phyloP scores from a whole-genome alignment of 1,284 basidiomycete genomes.

The Trametes hirsuta region DNA sequence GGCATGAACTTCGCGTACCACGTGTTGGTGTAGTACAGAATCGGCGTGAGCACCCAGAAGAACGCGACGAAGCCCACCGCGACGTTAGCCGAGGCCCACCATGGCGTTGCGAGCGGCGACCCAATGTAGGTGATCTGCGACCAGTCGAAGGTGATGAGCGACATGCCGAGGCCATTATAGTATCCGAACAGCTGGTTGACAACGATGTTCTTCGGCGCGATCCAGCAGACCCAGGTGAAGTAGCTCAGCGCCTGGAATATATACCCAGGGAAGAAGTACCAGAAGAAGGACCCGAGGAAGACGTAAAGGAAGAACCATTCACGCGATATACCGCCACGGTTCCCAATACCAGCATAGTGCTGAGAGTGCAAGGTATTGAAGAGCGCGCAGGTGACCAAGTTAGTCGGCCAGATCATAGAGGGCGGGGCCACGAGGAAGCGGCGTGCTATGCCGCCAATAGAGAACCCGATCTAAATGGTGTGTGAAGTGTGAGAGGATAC shows the following conservation, averaged over 20 bases:
- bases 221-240: constrained; percentile 69
- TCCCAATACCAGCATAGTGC: constrained; percentile 64
- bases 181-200: constrained; percentile 87
- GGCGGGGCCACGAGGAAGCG: constrained; percentile 64
- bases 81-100: constrained; percentile 38
- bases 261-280: constrained; percentile 51
- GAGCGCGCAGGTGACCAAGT: constrained; percentile 75
- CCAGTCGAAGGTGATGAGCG: constrained; percentile 47
- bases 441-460: constrained; percentile 65
- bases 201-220: constrained; percentile 58
- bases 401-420: constrained; percentile 79
- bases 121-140: constrained; percentile 35
- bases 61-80: constrained; percentile 36
- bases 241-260: constrained; percentile 44
- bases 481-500: constrained; percentile 52
- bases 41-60: constrained; percentile 69
- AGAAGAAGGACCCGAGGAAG: constrained; percentile 32
- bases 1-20: constrained; percentile 46
- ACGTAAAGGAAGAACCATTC: constrained; percentile 36
- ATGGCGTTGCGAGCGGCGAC: constrained; percentile 36
- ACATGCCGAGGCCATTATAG: constrained; percentile 78
- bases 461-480: constrained; percentile 87
- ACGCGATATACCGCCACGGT: constrained; percentile 59
- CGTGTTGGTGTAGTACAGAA: constrained; percentile 45
- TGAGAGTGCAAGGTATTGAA: constrained; percentile 79